These are phyloP conservation scores for Aspergillus avenaceus DNA, from an alignment of 495 filamentous ascomycete species.

Conservation along the genomic window DNA sequence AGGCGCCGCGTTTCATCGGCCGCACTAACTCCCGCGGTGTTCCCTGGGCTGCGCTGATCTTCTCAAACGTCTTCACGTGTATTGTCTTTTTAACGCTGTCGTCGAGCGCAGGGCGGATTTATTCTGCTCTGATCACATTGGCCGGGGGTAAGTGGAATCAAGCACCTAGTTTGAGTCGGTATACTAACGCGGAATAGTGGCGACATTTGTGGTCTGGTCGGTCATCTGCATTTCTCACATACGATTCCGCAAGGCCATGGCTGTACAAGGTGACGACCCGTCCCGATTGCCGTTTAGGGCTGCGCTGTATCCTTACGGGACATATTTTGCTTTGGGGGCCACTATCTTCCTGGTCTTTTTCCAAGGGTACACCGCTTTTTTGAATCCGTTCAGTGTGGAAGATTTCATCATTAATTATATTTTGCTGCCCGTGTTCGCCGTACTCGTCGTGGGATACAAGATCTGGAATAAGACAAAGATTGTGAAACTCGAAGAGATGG, in stretches of 20 bases:
- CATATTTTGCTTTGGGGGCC: conserved; percentile 54
- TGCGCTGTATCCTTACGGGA: conserved; percentile 57
- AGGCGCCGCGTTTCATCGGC: conserved; percentile 63
- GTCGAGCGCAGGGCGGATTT: conserved; percentile 53
- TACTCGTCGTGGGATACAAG: conserved; percentile 58
- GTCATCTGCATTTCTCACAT: conserved; percentile 64
- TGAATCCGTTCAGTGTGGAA: conserved; percentile 53
- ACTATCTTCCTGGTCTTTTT: conserved; percentile 64
- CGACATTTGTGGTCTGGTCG: conserved; percentile 66
- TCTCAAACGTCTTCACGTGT: conserved; percentile 61
- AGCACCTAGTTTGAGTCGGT: conserved; percentile 39
- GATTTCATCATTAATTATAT: conserved; percentile 67
- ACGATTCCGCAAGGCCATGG: conserved; percentile 56
- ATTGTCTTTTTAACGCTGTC: conserved; percentile 64
- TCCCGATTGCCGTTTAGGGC: conserved; percentile 55
- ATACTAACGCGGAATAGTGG: conserved; percentile 36
- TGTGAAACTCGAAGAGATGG: conserved; percentile 51
- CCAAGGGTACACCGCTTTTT: conserved; percentile 54
- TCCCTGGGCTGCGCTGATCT: conserved; percentile 57
- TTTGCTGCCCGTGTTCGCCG: conserved; percentile 57
- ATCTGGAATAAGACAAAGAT: conserved; percentile 53
- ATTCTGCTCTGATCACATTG: conserved; percentile 38
- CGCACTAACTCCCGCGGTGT: conserved; percentile 61
- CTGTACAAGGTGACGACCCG: conserved; percentile 50
- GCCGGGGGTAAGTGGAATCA: conserved; percentile 36